Conservation (phyloP, 441 rosid genomes). For the Biscutella auriculata region DNA sequence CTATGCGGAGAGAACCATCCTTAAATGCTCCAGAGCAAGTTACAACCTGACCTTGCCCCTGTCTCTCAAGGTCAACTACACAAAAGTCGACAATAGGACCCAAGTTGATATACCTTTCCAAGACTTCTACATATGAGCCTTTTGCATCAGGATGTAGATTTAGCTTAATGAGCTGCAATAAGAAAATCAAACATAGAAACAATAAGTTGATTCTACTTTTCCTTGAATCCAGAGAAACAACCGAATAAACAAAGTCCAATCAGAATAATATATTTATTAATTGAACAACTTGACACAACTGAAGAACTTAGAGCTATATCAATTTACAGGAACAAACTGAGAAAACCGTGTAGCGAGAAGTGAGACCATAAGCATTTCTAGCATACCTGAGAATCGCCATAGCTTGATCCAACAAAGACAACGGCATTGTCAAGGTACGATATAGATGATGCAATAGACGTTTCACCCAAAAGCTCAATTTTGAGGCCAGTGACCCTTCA, state of each 20-base stretch:
- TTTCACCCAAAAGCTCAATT: conserved; percentile 92
- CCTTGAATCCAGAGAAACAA: background rate
- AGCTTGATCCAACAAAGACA: conserved; percentile 92
- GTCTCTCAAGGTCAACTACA: conserved; percentile 98
- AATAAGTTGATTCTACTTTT: background rate
- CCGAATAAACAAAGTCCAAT: background rate
- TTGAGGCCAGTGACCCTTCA: conserved; percentile 91
- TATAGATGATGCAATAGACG: conserved; percentile 86
- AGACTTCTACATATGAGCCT: conserved; percentile 92
- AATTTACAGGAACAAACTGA: background rate
- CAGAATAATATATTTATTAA: background rate
- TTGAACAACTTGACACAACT: background rate
- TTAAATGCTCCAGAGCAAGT: conserved; percentile 97
- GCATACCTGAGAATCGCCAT: conserved; percentile 92
- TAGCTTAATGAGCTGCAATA: conserved; percentile 73
- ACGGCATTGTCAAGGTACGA: conserved; percentile 94
- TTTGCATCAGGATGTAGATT: conserved; percentile 87
- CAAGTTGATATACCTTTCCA: conserved; percentile 88
- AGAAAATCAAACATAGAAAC: conserved; percentile 8
- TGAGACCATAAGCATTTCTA: background rate
- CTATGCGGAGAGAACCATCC: conserved; percentile 95
- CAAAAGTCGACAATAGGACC: conserved; percentile 97
- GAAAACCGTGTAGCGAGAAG: background rate
- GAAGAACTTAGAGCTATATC: background rate
- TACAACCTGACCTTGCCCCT: conserved; percentile 99